Base-by-base conservation (phyloP, 768 basidiomycete species). In the Psilocybe cyanescens region DNA sequence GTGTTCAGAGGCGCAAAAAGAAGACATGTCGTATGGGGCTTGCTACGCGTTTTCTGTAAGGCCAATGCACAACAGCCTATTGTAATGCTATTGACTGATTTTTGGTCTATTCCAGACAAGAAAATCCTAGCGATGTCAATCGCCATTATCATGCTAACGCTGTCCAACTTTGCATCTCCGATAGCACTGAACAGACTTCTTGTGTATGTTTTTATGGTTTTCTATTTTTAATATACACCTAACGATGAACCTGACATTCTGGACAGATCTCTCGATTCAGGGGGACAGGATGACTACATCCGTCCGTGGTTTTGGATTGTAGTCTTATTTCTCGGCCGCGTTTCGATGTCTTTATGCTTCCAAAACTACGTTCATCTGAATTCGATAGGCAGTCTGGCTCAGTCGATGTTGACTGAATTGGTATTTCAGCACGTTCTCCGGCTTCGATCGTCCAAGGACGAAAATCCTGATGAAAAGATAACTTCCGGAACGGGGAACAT, bases 251-350 rank as follows among this genome's bases (percentile, higher is more conserved):
- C 24, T 24, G 2, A 5, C 28, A 30, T 29, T 33, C 48, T 56
- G 51, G 14, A 28, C 29, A 88, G 83, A 41, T 86, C 89, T 63
- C 72, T 92, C 19, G 88, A 91, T 71, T 78, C 71, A 4, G 73
- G 75, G 8, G 85, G 84, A 59, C 76, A 71, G 17, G 78, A 86
- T 0, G 67, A 74, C 11, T 71, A 87, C 31, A 79, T 82, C 37
- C 62, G 59, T 11, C 89, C 91, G 0, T 90, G 90, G 85, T 81
- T 91, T 8, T 92, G 90, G 89, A 81, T 91, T 30, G 30, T 74
- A 0, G 75, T 75, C 66, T 74, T 88, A 5, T 82, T 86, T 66
- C 48, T 83, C 3, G 86, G 83, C 24, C 83, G 86, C 8, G 67
- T 78, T 3, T 0, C 81, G 4, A 75, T 73, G 8, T 76, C 82